phyloP scores from a whole-genome alignment of 2,329 filamentous ascomycete genomes.

The Didymella pomorum region DNA sequence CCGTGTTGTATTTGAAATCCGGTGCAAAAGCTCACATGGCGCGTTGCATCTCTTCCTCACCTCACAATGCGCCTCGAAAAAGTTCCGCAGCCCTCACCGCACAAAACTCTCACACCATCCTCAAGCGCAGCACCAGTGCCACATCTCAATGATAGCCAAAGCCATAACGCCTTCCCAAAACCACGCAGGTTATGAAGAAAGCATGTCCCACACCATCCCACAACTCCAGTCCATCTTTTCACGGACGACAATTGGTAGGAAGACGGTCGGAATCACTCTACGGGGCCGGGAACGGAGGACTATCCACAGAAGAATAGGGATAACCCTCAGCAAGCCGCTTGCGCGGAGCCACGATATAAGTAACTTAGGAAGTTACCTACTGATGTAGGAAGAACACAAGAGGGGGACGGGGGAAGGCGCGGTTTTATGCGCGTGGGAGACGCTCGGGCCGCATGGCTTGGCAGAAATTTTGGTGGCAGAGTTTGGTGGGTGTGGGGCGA shows the following conservation, averaged over 20 bases:
- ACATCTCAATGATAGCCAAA: slow-evolving; percentile 15
- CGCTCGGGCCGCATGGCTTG: slow-evolving; percentile 7
- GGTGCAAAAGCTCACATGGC: too few species aligned
- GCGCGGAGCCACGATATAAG: slow-evolving; percentile 52
- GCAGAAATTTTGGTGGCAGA: slow-evolving; percentile 1
- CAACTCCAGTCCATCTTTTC: slow-evolving; percentile 54
- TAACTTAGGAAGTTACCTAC: slow-evolving; percentile 37
- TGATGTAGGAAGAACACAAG: slow-evolving; percentile 46
- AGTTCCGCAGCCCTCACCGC: not conserved
- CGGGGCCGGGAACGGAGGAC: slow-evolving; percentile 56
- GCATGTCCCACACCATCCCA: slow-evolving; percentile 54
- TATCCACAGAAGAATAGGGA: slow-evolving; percentile 46
- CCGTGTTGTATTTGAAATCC: too few species aligned
- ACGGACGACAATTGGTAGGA: slow-evolving; percentile 52
- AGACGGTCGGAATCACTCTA: slow-evolving; percentile 50
- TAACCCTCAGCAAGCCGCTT: slow-evolving; percentile 55
- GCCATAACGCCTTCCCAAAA: not conserved
- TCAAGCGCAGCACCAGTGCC: slow-evolving; percentile 14
- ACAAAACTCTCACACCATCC: not conserved
- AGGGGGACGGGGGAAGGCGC: slow-evolving; percentile 30
- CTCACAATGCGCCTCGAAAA: not conserved
- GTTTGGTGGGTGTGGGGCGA: not conserved
- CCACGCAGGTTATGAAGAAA: not conserved
- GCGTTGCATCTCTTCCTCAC: not conserved
- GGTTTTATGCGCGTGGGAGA: slow-evolving; percentile 31